phyloP scores from a whole-genome alignment of 345 rosid species.

The Diplotaxis tenuifolia region DNA sequence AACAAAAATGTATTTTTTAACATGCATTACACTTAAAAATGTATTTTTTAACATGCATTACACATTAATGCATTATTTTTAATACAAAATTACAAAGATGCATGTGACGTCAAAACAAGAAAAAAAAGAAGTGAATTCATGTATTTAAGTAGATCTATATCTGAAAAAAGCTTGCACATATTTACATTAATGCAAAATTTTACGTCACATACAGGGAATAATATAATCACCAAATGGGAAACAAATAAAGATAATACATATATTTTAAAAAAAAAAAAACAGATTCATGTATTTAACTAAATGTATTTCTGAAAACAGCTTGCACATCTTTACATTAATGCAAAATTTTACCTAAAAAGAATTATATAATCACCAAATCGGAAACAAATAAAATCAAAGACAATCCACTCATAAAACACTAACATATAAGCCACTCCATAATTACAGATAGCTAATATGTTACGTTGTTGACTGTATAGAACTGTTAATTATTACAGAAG shows the following conservation, averaged over 20 bases:
- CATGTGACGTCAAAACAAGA: background rate
- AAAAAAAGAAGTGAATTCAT: background rate
- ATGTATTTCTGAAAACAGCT: background rate
- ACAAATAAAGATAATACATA: background rate
- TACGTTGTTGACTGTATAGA: background rate
- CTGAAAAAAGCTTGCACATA: background rate
- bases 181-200: background rate
- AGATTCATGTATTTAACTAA: constrained; percentile 3
- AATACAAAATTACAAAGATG: background rate
- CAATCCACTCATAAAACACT: background rate
- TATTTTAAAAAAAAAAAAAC: background rate
- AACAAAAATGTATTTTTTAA: background rate
- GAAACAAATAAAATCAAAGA: background rate
- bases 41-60: background rate
- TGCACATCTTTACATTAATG: background rate
- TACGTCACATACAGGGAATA: background rate
- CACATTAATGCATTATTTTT: background rate
- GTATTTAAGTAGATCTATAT: background rate
- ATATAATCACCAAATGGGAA: background rate
- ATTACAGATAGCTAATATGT: background rate
- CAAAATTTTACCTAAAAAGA: background rate
- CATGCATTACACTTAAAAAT: background rate
- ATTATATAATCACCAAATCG: background rate
- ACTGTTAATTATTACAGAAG: background rate
- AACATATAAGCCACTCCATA: background rate